Evolutionary conservation across 2,329 filamentous ascomycete genomes (phyloP), one percentile per base, ranked within the genome.

Genomic region (Sordariomycetes sp.): DNA sequence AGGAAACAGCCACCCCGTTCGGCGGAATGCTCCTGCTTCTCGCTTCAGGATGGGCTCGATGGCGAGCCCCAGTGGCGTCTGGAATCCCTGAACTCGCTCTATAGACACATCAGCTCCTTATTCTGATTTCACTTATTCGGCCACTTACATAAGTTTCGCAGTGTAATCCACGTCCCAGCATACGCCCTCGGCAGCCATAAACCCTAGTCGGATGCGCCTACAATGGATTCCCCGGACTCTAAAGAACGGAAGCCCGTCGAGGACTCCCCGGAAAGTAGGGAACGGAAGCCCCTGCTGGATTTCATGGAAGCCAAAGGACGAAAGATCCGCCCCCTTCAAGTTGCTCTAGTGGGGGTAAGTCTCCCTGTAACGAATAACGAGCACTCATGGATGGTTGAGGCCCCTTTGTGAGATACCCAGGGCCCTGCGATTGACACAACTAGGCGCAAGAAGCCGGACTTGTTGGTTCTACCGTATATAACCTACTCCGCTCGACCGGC

Each of bases 391-490:
- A 32, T 32, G 28, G 8, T 32, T 32, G 8, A 8, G 8, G 28
- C 4, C 36, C 13, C 15, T 39, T 39, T 3, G 4, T 3, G 12
- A 12, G 13, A 3, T 39, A 7, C 13, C 36, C 12, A 17, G 10
- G 36, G 3, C 36, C 12, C 10, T 17, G 36, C 36, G 3, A 17
- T 12, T 39, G 15, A 39, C 36, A 17, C 36, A 39, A 13, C 2
- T 12, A 39, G 36, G 36, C n/a, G n/a, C 34, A 60, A 48, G 65
- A 64, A 61, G 67, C 69, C 45, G 74, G 73, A 48, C 70, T 67
- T 22, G 65, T 76, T 13, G 74, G 74, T 58, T 65, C 66, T 4
- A 63, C 68, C 28, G 65, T 75, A 2, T 64, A 73, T 53, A 62
- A 67, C 1, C 68, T 67, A 15, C 68, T 76, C 17, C 61, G 74